Evolutionary conservation across 2,329 filamentous ascomycete genomes (phyloP).

Genomic region (Clonostachys sp.): DNA sequence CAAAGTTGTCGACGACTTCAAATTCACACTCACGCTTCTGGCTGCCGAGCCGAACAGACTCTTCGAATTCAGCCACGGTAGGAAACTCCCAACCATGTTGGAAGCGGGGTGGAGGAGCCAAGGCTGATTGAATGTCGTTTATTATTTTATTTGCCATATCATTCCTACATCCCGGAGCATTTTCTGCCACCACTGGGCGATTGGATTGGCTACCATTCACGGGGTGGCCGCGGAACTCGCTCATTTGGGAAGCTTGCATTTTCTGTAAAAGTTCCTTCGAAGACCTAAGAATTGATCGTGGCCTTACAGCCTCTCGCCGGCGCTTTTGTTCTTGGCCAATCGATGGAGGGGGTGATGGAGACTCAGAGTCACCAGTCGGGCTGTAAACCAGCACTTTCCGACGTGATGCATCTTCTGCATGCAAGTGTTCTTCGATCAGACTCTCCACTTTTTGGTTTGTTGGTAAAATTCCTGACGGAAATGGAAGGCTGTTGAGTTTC

Average conservation of each 20-base stretch:
- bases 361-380: conserved; percentile 11
- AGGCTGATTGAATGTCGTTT: not conserved
- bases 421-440: too few species aligned
- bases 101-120: not conserved
- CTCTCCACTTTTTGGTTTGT: too few species aligned
- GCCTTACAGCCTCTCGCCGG: conserved; percentile 18
- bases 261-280: conserved; percentile 6
- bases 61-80: conserved; percentile 3
- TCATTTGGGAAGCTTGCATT: not conserved
- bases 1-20: too few species aligned
- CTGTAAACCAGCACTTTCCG: conserved; percentile 26
- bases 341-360: conserved; percentile 18
- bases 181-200: conserved; percentile 9
- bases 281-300: conserved; percentile 28
- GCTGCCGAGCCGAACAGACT: not conserved
- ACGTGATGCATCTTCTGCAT: not conserved
- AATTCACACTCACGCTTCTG: too few species aligned
- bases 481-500: too few species aligned
- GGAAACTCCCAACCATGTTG: conserved; percentile 1
- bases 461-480: too few species aligned
- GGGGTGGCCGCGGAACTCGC: conserved; percentile 1
- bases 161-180: not conserved
- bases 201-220: conserved; percentile 14
- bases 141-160: conserved; percentile 1
- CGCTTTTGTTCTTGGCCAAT: conserved; percentile 27